These are phyloP conservation scores for Pseudozyma sp. DNA, from an alignment of 1,284 basidiomycete species.

Conservation along the genomic window DNA sequence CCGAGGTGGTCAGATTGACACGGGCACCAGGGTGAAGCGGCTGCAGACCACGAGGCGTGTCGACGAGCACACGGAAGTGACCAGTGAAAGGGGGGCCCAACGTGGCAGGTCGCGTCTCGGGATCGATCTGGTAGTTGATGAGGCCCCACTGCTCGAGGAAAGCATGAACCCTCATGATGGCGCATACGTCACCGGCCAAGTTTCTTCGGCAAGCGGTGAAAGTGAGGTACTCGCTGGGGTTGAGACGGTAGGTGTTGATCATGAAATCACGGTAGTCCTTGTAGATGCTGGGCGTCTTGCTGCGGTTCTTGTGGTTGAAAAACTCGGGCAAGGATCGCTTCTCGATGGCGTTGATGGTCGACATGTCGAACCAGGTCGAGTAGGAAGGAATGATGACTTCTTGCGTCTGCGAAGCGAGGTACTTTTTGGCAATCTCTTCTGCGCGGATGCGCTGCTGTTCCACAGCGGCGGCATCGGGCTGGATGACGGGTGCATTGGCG, in stretches of 20 bases:
- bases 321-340: constrained; percentile 94
- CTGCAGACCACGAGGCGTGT: constrained; percentile 93
- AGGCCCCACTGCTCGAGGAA: constrained; percentile 99
- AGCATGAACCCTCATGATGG: constrained; percentile 98
- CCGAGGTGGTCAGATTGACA: constrained; percentile 27
- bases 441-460: constrained; percentile 81
- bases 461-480: constrained; percentile 77
- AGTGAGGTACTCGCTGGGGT: constrained; percentile 95
- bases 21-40: constrained; percentile 84
- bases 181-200: constrained; percentile 96
- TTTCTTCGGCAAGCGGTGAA: constrained; percentile 96
- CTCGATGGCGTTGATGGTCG: constrained; percentile 91
- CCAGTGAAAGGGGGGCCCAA: constrained; percentile 97
- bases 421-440: constrained; percentile 88
- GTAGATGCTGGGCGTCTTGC: constrained; percentile 94
- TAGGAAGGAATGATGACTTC: constrained; percentile 93
- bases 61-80: constrained; percentile 96
- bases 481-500: constrained; percentile 42
- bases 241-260: constrained; percentile 96
- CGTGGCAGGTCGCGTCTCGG: constrained; percentile 91
- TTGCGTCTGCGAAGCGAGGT: constrained; percentile 95
- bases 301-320: constrained; percentile 89
- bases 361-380: constrained; percentile 97
- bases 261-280: constrained; percentile 99
- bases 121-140: constrained; percentile 99